A percentile compares a stretch with the other conserved stretches of the same genome.
phyloP scores from a whole-genome alignment of 1,284 basidiomycete genomes.

The Sporisorium iseilematis-ciliati region DNA sequence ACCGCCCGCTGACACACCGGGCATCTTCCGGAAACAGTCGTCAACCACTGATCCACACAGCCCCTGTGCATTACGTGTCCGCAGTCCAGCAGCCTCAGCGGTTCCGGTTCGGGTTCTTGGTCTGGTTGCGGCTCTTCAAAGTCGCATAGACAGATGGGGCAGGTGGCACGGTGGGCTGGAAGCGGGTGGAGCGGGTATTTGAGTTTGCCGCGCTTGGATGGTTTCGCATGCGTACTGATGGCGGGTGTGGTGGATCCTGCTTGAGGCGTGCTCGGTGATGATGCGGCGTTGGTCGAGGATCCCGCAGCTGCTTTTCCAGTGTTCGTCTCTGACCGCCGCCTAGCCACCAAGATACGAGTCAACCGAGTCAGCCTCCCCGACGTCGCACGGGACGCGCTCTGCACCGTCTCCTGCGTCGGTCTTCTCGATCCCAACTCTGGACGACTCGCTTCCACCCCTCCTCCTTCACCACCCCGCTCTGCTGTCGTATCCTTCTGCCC shows the following conservation, averaged over 20 bases:
- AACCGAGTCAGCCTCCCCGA: constrained; percentile 21
- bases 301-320: constrained; percentile 1
- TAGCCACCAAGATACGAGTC: constrained; percentile 22
- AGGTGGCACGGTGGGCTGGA: constrained; percentile 59
- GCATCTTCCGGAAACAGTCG: constrained; percentile 58
- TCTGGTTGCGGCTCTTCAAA: constrained; percentile 44
- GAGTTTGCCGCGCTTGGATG: constrained; percentile 13
- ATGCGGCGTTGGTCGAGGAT: background rate
- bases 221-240: background rate
- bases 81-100: constrained; percentile 53
- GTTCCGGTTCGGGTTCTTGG: constrained; percentile 49
- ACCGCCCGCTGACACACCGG: constrained; percentile 60
- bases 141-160: constrained; percentile 64
- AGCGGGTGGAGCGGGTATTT: constrained; percentile 58
- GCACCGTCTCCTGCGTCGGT: constrained; percentile 18
- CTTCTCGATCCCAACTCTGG: constrained; percentile 26
- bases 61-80: constrained; percentile 59
- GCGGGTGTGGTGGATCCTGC: background rate
- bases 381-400: constrained; percentile 8
- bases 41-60: constrained; percentile 63
- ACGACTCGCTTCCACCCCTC: constrained; percentile 1
- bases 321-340: constrained; percentile 15
- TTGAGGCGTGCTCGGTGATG: background rate
- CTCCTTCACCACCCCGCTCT: background rate
- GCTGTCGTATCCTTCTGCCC: background rate